These are phyloP conservation scores for Forsythia suspensa DNA, from an alignment of 257 asterid genomes.

Conservation along the genomic window DNA sequence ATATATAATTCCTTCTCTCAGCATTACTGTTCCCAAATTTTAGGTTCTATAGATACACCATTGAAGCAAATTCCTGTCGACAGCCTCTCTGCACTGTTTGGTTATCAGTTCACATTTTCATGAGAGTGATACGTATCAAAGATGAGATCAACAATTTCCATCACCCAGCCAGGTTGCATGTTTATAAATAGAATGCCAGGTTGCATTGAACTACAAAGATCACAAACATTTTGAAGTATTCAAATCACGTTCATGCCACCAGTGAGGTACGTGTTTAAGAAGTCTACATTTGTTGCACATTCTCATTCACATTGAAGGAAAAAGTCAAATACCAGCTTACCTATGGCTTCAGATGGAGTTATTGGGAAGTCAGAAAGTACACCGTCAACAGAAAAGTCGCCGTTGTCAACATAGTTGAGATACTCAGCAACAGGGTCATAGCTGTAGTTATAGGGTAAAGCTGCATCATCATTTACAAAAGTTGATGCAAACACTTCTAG, in stretches of 20 bases:
- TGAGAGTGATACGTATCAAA: not conserved
- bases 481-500: conserved; percentile 61
- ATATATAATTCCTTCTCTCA: not conserved
- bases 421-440: conserved; percentile 76
- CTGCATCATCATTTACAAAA: conserved; percentile 50
- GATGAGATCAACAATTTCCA: not conserved
- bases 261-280: too few species aligned
- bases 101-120: not conserved
- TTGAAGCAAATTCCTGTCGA: not conserved
- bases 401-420: conserved; percentile 64
- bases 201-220: not conserved
- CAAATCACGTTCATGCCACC: not conserved
- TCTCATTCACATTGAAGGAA: not conserved
- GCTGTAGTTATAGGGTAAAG: conserved; percentile 55
- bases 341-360: conserved; percentile 57
- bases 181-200: not conserved
- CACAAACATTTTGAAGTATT: not conserved
- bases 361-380: conserved; percentile 72
- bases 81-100: not conserved
- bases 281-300: too few species aligned
- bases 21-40: not conserved
- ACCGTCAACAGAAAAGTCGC: conserved; percentile 73
- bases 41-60: not conserved
- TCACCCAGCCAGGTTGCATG: not conserved
- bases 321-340: conserved; percentile 34